phyloP scores from a whole-genome alignment of 73 alveolate species.

The Tetrahymena malaccensis region DNA sequence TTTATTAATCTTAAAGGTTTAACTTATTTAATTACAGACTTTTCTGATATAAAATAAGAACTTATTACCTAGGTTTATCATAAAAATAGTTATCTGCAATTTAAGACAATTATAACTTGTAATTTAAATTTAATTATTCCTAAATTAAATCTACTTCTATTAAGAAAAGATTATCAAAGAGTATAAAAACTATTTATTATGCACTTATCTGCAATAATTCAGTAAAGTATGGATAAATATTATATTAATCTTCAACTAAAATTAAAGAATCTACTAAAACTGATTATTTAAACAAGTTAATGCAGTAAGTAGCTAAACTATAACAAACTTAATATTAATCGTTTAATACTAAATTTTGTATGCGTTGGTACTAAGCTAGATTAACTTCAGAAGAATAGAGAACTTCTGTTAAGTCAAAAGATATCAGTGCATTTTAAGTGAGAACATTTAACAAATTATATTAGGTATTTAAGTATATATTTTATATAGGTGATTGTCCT shows the following conservation, averaged over 20 bases:
- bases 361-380: background rate
- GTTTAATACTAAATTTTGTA: no score
- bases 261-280: background rate
- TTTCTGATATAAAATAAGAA: no score
- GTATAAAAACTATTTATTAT: background rate
- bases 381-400: background rate
- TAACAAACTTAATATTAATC: background rate
- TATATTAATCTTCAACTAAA: no score
- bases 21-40: no score
- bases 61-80: background rate
- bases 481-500: background rate
- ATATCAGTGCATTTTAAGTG: background rate
- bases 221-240: background rate
- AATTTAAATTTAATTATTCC: no score
- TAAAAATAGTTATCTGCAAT: background rate
- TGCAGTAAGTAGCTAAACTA: background rate
- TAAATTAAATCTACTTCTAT: background rate
- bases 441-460: background rate
- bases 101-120: background rate
- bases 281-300: no score
- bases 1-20: background rate
- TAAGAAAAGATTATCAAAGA: background rate
- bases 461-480: background rate
- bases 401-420: background rate
- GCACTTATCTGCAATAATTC: no score